These are phyloP conservation scores for Phaffomyces antillensis DNA, from an alignment of 805 yeast species.

Conservation along the genomic window DNA sequence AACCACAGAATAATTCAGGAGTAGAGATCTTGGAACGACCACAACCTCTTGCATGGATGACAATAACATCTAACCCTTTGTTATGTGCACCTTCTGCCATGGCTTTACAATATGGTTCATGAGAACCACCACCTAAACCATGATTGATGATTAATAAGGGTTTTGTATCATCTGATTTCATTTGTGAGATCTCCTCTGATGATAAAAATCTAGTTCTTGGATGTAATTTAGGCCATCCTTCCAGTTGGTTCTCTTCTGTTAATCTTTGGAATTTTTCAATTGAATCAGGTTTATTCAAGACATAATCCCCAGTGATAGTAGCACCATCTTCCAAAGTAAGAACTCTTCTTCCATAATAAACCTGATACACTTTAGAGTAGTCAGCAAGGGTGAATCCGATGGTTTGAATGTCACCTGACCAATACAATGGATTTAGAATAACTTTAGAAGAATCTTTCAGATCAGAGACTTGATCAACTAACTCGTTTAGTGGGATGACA, in stretches of 20 bases:
- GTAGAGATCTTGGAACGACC: slow-evolving; percentile 67
- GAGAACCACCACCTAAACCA: slow-evolving; percentile 77
- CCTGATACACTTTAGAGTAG: slow-evolving; percentile 42
- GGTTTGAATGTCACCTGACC: slow-evolving; percentile 76
- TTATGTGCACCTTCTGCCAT: slow-evolving; percentile 37
- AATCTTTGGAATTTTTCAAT: slow-evolving; percentile 25
- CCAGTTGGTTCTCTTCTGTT: slow-evolving; percentile 37
- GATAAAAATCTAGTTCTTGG: slow-evolving; percentile 61
- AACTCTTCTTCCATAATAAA: slow-evolving; percentile 71
- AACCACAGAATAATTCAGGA: slow-evolving; percentile 58
- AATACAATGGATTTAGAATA: slow-evolving; percentile 53
- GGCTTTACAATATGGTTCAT: slow-evolving; percentile 64
- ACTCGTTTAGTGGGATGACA: slow-evolving; percentile 16
- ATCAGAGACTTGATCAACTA: slow-evolving; percentile 31
- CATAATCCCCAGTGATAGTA: slow-evolving; percentile 69
- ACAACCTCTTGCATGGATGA: slow-evolving; percentile 68
- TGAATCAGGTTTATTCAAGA: slow-evolving; percentile 32
- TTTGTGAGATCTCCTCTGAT: slow-evolving; percentile 33
- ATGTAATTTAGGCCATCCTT: slow-evolving; percentile 52
- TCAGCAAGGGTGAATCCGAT: slow-evolving; percentile 50
- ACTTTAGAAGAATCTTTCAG: slow-evolving; percentile 42
- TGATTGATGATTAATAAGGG: slow-evolving; percentile 61
- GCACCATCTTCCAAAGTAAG: slow-evolving; percentile 59
- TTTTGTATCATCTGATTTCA: slow-evolving; percentile 28
- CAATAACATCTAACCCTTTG: slow-evolving; percentile 49